phyloP scores from a whole-genome alignment of 257 asterid genomes.

The Solanum paucissectum region DNA sequence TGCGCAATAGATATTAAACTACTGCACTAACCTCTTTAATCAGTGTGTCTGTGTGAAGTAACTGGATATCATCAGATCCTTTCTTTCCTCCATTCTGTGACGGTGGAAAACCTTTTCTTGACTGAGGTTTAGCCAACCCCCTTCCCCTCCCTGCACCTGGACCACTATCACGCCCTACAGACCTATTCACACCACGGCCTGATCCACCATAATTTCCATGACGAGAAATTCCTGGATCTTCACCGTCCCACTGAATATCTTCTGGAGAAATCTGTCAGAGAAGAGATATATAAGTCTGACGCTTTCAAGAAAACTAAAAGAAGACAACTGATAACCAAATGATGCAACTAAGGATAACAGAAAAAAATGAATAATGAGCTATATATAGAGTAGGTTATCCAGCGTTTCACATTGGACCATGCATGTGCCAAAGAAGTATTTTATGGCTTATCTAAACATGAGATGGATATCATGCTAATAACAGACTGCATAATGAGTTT shows the following conservation, averaged over 20 bases:
- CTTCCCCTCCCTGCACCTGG: conserved; percentile 81
- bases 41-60: conserved; percentile 76
- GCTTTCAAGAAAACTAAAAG: background rate
- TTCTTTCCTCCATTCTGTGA: conserved; percentile 79
- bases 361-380: background rate
- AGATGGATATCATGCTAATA: background rate
- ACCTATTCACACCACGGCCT: conserved; percentile 55
- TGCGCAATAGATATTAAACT: background rate
- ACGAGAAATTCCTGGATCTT: conserved; percentile 66
- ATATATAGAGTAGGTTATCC: background rate
- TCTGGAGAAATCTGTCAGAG: conserved; percentile 69
- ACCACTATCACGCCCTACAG: conserved; percentile 55
- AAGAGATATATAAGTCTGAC: background rate
- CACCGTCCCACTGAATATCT: conserved; percentile 89
- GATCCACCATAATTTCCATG: conserved; percentile 65
- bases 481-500: background rate
- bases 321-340: background rate
- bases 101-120: conserved; percentile 64
- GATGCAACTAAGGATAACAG: background rate
- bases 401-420: background rate
- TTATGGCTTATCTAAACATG: background rate
- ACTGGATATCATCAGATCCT: conserved; percentile 57
- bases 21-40: conserved; percentile 62
- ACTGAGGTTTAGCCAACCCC: conserved; percentile 58
- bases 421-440: background rate